These are phyloP conservation scores for Cryptomeria japonica DNA, from an alignment of 75 land plant species.

Conservation along the genomic window DNA sequence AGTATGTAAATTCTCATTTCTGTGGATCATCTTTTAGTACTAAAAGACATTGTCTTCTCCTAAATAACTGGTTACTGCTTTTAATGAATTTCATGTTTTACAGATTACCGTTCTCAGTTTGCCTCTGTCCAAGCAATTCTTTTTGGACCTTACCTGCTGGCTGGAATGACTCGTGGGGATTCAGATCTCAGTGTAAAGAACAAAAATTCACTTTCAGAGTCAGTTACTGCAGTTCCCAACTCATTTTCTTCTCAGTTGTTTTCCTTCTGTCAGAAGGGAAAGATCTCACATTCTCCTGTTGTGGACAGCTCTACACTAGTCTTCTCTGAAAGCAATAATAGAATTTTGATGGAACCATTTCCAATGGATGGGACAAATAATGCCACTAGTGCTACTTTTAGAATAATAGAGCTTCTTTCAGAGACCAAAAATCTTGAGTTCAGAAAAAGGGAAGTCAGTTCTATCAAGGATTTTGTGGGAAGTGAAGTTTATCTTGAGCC, in stretches of 20 bases:
- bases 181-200: constrained; percentile 30
- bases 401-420: constrained; percentile 27
- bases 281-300: neutral
- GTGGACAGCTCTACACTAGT: constrained; percentile 16
- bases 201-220: constrained; percentile 28
- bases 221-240: constrained; percentile 45
- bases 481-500: constrained; percentile 63
- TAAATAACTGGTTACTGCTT: neutral
- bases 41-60: neutral
- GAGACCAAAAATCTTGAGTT: neutral
- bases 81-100: neutral
- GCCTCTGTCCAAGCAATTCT: constrained; percentile 72
- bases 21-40: neutral
- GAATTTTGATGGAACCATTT: constrained; percentile 35
- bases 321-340: constrained; percentile 22
- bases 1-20: neutral
- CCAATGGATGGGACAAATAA: constrained; percentile 36
- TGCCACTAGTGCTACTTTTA: constrained; percentile 53
- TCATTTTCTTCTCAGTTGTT: constrained; percentile 36
- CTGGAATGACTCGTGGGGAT: constrained; percentile 64
- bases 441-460: neutral
- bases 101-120: constrained; percentile 84
- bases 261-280: constrained; percentile 33
- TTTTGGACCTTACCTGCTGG: constrained; percentile 84
- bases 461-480: constrained; percentile 24